Conservation (phyloP, 192 early-diverging fungal genomes). For the Phycomyces blakesleeanus region DNA sequence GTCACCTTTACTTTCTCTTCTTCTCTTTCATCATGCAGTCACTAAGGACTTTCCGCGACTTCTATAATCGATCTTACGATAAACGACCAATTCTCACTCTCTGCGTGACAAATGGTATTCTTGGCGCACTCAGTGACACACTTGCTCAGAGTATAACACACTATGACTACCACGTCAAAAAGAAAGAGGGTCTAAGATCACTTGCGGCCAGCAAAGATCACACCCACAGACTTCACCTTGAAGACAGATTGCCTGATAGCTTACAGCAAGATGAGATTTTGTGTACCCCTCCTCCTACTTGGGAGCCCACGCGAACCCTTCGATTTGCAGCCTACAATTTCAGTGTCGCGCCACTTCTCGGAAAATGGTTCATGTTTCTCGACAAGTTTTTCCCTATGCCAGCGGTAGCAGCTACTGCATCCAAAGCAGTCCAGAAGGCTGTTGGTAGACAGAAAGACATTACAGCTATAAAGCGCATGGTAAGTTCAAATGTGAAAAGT, state of each 20-base stretch:
- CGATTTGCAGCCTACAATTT: slow-evolving; percentile 69
- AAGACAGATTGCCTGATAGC: slow-evolving; percentile 9
- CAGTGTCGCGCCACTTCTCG: slow-evolving; percentile 61
- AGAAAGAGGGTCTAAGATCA: background rate
- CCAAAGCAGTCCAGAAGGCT: slow-evolving; percentile 7
- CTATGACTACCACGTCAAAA: slow-evolving; percentile 22
- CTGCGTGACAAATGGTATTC: slow-evolving; percentile 59
- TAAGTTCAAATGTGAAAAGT: no score
- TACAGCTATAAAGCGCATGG: slow-evolving; percentile 50
- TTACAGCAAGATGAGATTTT: slow-evolving; percentile 9
- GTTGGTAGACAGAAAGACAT: slow-evolving; percentile 5
- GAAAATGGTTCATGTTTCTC: slow-evolving; percentile 67
- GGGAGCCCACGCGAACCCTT: slow-evolving; percentile 45
- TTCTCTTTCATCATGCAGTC: slow-evolving; percentile 5
- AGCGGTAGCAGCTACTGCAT: background rate
- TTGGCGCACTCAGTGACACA: slow-evolving; percentile 61
- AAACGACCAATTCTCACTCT: slow-evolving; percentile 61
- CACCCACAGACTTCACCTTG: slow-evolving; percentile 5
- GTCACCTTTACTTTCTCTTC: background rate
- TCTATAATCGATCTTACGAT: slow-evolving; percentile 45
- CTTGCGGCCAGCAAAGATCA: background rate
- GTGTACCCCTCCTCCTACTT: slow-evolving; percentile 3
- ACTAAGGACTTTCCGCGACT: slow-evolving; percentile 9
- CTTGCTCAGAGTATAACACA: slow-evolving; percentile 56
- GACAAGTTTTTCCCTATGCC: slow-evolving; percentile 58